A percentile compares a stretch with the other conserved stretches of the same genome.
Evolutionary conservation across 371 early-diverging fungal genomes (phyloP).

Genomic region (Rhizopus microsporus): DNA sequence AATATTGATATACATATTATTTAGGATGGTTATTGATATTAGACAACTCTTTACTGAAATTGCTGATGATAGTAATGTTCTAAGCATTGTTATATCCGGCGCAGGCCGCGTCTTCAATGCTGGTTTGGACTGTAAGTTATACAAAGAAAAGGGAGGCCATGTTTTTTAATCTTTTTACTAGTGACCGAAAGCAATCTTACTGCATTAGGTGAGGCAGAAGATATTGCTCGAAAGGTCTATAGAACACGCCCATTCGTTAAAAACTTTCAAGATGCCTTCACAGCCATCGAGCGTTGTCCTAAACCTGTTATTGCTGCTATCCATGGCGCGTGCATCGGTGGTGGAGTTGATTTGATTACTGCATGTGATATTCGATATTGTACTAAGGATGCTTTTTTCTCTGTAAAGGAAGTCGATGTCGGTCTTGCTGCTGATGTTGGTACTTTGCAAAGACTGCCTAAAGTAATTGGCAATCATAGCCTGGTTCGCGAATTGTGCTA

Average conservation of each 20-base stretch:
- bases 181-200: conserved; percentile 25
- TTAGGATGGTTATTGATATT: conserved; percentile 35
- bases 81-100: conserved; percentile 75
- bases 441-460: conserved; percentile 92
- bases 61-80: conserved; percentile 62
- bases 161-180: conserved; percentile 2
- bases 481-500: conserved; percentile 89
- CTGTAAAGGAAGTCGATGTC: conserved; percentile 91
- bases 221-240: conserved; percentile 56
- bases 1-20: background rate
- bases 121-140: conserved; percentile 81
- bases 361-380: conserved; percentile 93
- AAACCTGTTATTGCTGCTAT: conserved; percentile 91
- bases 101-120: conserved; percentile 82
- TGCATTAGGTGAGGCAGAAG: conserved; percentile 18
- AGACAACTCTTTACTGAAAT: conserved; percentile 53
- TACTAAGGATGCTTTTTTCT: conserved; percentile 77
- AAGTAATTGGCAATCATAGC: conserved; percentile 89
- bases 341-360: conserved; percentile 85
- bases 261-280: conserved; percentile 67
- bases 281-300: conserved; percentile 80
- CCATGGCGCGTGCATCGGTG: conserved; percentile 88
- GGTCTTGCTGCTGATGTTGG: conserved; percentile 90
- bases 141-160: background rate
- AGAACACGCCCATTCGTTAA: conserved; percentile 47